Conservation (phyloP, 257 asterid species). For the Penstemon barbatus region DNA sequence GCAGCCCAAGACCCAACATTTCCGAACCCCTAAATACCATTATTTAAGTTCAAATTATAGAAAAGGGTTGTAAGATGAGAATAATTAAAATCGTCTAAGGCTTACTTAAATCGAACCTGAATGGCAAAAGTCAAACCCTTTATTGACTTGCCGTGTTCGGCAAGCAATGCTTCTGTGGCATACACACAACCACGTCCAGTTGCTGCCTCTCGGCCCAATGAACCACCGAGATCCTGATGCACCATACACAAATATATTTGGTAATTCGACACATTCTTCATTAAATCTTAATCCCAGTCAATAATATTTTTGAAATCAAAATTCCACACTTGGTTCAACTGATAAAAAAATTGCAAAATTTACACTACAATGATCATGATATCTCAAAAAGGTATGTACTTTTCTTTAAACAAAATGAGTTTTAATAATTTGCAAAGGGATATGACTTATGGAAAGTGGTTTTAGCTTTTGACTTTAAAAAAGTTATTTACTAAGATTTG, state of each 20-base stretch:
- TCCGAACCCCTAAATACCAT: conserved; percentile 64
- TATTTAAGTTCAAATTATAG: not conserved
- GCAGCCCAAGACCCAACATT: conserved; percentile 94
- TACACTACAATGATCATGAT: too few relatives aligned
- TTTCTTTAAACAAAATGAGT: too few relatives aligned
- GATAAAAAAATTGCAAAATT: too few relatives aligned
- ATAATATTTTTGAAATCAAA: too few relatives aligned
- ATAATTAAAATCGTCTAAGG: not conserved
- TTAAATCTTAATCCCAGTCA: too few relatives aligned
- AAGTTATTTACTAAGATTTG: too few relatives aligned
- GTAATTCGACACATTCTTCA: too few relatives aligned
- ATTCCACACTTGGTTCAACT: too few relatives aligned
- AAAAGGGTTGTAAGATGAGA: not conserved
- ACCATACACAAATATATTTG: conserved; percentile 10
- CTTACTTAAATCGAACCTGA: conserved; percentile 42
- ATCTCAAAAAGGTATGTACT: too few relatives aligned
- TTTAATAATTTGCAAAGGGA: too few relatives aligned
- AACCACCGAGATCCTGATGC: conserved; percentile 81
- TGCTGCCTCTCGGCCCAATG: conserved; percentile 92
- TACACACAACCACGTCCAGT: conserved; percentile 87
- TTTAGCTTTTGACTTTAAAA: too few relatives aligned
- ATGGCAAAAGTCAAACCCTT: conserved; percentile 64
- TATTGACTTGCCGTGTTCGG: conserved; percentile 71
- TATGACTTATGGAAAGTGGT: too few relatives aligned
- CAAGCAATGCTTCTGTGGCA: conserved; percentile 72